Percentiles rank a stretch among this genome's conserved stretches.
phyloP scores from a whole-genome alignment of 2,329 filamentous ascomycete species.

The Sporothrix humicola region DNA sequence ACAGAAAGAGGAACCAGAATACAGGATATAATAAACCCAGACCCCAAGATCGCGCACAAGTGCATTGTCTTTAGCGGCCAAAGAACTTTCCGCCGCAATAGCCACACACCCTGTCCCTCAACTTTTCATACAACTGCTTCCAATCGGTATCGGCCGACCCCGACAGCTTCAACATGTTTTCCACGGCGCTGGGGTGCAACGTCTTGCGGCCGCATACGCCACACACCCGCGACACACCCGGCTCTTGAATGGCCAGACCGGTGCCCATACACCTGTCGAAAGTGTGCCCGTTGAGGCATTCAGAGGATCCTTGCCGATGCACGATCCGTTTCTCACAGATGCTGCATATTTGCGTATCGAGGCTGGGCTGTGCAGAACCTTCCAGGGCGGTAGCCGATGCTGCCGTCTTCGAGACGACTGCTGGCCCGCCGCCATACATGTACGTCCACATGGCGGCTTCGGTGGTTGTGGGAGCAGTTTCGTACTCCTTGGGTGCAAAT shows the following conservation, averaged over 20 bases:
- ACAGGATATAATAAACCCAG: neutral
- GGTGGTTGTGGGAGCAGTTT: slow-evolving; percentile 39
- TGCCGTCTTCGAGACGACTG: slow-evolving; percentile 46
- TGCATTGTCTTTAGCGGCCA: slow-evolving; percentile 33
- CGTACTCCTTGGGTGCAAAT: neutral
- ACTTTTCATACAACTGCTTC: slow-evolving; percentile 33
- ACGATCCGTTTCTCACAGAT: slow-evolving; percentile 48
- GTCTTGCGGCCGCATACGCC: slow-evolving; percentile 61
- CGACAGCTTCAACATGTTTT: slow-evolving; percentile 40
- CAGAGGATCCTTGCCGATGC: too few relatives aligned
- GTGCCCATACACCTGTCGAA: slow-evolving; percentile 61
- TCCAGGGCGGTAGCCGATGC: neutral
- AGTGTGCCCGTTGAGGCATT: slow-evolving; percentile 47
- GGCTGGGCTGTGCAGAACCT: slow-evolving; percentile 37
- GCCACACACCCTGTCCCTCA: slow-evolving; percentile 43
- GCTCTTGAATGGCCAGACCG: slow-evolving; percentile 60
- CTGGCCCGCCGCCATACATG: slow-evolving; percentile 61
- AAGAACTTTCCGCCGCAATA: slow-evolving; percentile 48
- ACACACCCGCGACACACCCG: slow-evolving; percentile 60
- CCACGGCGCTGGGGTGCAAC: slow-evolving; percentile 53
- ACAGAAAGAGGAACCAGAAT: neutral
- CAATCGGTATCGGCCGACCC: slow-evolving; percentile 35
- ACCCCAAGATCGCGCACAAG: too few relatives aligned
- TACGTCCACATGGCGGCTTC: slow-evolving; percentile 63
- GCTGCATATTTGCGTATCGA: slow-evolving; percentile 51